phyloP scores from a whole-genome alignment of 805 yeast genomes.

The Ogataea henricii region DNA sequence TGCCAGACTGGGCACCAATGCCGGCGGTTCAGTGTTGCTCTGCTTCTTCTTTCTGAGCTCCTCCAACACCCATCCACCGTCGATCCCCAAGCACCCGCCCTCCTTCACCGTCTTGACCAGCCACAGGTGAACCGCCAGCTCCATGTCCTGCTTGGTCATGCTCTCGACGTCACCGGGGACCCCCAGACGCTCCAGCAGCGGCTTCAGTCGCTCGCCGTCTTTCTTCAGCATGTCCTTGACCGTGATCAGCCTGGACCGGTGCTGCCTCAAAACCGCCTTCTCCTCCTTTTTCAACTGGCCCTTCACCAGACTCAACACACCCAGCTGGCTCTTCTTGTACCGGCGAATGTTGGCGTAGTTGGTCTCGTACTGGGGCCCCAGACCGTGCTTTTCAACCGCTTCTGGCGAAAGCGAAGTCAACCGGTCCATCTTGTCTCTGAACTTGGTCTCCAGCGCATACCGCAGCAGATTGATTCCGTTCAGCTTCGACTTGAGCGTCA shows the following conservation, averaged over 20 bases:
- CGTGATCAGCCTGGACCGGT: slow-evolving; percentile 29
- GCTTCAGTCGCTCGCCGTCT: slow-evolving; percentile 16
- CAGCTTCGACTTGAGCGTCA: slow-evolving; percentile 55
- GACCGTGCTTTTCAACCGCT: not conserved
- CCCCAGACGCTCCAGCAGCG: slow-evolving; percentile 13
- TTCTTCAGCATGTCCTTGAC: slow-evolving; percentile 28
- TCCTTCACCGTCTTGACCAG: slow-evolving; percentile 19
- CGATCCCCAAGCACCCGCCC: not conserved
- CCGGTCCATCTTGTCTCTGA: slow-evolving; percentile 24
- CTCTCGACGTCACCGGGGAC: slow-evolving; percentile 8
- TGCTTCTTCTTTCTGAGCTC: slow-evolving; percentile 11
- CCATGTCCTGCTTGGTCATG: slow-evolving; percentile 21
- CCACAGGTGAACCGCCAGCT: slow-evolving; percentile 28
- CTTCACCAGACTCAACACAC: slow-evolving; percentile 40
- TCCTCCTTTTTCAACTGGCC: slow-evolving; percentile 44
- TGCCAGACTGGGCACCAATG: not conserved
- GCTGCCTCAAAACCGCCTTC: slow-evolving; percentile 39
- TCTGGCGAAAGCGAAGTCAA: slow-evolving; percentile 10
- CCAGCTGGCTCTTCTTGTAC: slow-evolving; percentile 45
- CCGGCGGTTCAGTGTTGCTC: not conserved
- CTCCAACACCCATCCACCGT: slow-evolving; percentile 19
- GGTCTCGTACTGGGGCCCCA: slow-evolving; percentile 1
- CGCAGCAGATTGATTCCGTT: slow-evolving; percentile 62
- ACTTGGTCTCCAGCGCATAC: slow-evolving; percentile 54
- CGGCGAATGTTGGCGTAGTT: slow-evolving; percentile 31